Conservation (phyloP, 176 grass and related monocot genomes). For the Poa pratensis region DNA sequence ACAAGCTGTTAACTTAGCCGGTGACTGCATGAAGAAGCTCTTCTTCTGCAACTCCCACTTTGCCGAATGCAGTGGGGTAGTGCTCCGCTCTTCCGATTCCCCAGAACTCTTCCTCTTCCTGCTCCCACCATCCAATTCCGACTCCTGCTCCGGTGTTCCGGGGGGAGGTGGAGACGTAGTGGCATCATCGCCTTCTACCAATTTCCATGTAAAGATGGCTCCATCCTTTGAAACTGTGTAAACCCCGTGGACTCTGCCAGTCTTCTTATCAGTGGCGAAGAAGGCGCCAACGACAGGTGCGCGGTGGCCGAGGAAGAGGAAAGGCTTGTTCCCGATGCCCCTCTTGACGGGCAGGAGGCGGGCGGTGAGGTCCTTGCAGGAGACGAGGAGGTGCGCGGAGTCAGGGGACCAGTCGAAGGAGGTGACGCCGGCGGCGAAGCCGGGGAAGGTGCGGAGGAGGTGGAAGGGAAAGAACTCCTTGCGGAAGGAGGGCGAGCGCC, state of each 20-base stretch:
- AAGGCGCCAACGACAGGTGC: constrained; percentile 66
- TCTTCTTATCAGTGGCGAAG: constrained; percentile 77
- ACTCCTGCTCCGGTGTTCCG: constrained; percentile 57
- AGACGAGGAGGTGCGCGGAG: constrained; percentile 74
- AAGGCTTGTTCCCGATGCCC: constrained; percentile 60
- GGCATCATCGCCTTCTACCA: constrained; percentile 52
- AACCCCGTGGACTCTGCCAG: constrained; percentile 51
- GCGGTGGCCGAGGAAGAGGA: constrained; percentile 84
- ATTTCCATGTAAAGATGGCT: constrained; percentile 87
- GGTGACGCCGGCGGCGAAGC: constrained; percentile 71
- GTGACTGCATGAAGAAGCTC: constrained; percentile 85
- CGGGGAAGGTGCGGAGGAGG: constrained; percentile 78
- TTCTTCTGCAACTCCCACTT: constrained; percentile 81
- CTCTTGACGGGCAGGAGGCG: constrained; percentile 68
- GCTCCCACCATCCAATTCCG: constrained; percentile 46
- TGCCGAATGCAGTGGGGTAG: constrained; percentile 49
- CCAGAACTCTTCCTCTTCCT: constrained; percentile 61
- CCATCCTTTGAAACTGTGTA: constrained; percentile 90
- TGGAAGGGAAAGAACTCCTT: constrained; percentile 95
- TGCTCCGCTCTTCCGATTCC: constrained; percentile 45
- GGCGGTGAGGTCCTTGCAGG: constrained; percentile 84
- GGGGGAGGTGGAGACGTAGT: constrained; percentile 55
- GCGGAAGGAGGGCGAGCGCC: constrained; percentile 85
- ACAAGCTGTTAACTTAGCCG: constrained; percentile 77
- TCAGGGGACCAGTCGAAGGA: constrained; percentile 92